Percentiles rank a stretch among this genome's conserved stretches.
Conservation (phyloP, 768 basidiomycete species). For the Kwoniella botswanensis region DNA sequence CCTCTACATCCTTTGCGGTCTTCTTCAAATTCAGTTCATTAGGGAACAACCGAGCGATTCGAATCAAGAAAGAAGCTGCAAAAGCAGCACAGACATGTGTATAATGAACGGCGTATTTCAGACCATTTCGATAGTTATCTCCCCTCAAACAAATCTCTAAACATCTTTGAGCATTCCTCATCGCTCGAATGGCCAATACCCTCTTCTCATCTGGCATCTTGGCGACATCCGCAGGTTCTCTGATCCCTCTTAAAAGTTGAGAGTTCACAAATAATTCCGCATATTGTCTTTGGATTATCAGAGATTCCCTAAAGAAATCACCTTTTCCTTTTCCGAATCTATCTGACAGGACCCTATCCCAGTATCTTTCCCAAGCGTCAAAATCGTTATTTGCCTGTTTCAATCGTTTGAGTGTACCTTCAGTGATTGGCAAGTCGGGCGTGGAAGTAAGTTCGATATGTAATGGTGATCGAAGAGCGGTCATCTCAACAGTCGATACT, state of each 20-base stretch:
- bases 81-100: conserved; percentile 86
- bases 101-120: conserved; percentile 71
- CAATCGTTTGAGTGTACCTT: conserved; percentile 73
- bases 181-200: conserved; percentile 79
- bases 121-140: conserved; percentile 75
- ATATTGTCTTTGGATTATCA: conserved; percentile 68
- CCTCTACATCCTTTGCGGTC: conserved; percentile 77
- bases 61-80: conserved; percentile 84
- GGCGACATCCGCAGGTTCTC: conserved; percentile 82
- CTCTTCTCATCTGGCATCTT: conserved; percentile 79
- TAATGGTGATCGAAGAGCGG: conserved; percentile 79
- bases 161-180: conserved; percentile 77
- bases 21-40: conserved; percentile 77
- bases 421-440: conserved; percentile 73
- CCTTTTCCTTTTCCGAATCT: conserved; percentile 60
- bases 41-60: conserved; percentile 85
- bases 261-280: conserved; percentile 58
- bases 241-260: conserved; percentile 63
- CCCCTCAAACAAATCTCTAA: conserved; percentile 80
- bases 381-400: conserved; percentile 78
- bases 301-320: conserved; percentile 84
- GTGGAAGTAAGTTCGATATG: conserved; percentile 78
- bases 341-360: conserved; percentile 61
- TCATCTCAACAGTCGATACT: conserved; percentile 90
- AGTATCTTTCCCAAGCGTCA: conserved; percentile 69